phyloP scores from a whole-genome alignment of 202 grass and related monocot species.

The Bolboschoenoplectus hybrid region DNA sequence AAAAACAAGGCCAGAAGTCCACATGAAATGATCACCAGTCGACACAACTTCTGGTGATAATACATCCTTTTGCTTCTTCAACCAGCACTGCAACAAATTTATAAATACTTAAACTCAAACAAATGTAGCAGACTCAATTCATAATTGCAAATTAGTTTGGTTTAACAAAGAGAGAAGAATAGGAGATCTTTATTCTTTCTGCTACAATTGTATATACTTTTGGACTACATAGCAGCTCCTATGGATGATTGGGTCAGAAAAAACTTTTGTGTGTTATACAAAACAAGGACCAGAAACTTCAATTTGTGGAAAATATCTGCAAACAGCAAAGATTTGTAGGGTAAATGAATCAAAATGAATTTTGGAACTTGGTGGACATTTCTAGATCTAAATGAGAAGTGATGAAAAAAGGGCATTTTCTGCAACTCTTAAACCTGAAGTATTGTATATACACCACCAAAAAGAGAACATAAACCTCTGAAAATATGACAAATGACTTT shows the following conservation, averaged over 20 bases:
- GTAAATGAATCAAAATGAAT: not conserved
- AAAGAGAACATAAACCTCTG: not conserved
- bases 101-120: constrained; percentile 19
- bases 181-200: not conserved
- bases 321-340: not conserved
- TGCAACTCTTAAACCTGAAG: not conserved
- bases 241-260: not conserved
- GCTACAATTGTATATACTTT: not conserved
- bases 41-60: constrained; percentile 58
- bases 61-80: constrained; percentile 84
- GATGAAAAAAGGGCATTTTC: not conserved
- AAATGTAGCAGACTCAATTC: not conserved
- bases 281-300: not conserved
- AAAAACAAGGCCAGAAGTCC: constrained; percentile 86
- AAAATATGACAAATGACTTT: not conserved
- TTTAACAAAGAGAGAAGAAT: not conserved
- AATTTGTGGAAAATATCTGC: not conserved
- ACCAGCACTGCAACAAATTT: constrained; percentile 66
- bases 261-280: not conserved
- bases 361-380: not conserved
- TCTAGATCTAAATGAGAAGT: not conserved
- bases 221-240: not conserved
- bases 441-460: not conserved
- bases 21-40: constrained; percentile 62
- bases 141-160: not conserved